Conservation (phyloP, 2,329 filamentous ascomycete genomes). For the Curvularia sp. region DNA sequence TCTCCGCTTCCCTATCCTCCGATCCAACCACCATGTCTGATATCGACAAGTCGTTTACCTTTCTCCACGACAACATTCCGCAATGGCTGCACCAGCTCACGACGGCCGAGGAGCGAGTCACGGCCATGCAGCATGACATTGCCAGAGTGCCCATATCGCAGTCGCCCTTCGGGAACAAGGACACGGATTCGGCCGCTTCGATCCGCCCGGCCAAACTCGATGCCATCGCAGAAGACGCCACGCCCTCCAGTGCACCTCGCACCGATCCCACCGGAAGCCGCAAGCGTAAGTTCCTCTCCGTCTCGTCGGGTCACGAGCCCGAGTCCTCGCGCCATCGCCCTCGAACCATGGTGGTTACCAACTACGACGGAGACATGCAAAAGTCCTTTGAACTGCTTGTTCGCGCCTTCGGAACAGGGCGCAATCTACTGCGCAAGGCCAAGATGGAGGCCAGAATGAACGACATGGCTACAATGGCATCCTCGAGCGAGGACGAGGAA, state of each 20-base stretch:
- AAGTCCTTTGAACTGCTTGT: constrained; percentile 82
- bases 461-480: constrained; percentile 49
- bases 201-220: constrained; percentile 38
- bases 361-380: constrained; percentile 89
- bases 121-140: constrained; percentile 45
- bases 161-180: constrained; percentile 40
- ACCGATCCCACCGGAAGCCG: constrained; percentile 30
- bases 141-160: constrained; percentile 36
- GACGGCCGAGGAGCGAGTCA: constrained; percentile 42
- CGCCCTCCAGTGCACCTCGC: constrained; percentile 23
- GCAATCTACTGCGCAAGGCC: constrained; percentile 85
- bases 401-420: constrained; percentile 77
- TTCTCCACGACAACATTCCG: constrained; percentile 48
- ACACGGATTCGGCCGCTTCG: constrained; percentile 49
- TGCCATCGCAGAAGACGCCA: constrained; percentile 30
- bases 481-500: constrained; percentile 36
- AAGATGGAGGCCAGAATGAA: constrained; percentile 81
- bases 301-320: constrained; percentile 49
- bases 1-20: constrained; percentile 6
- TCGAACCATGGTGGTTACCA: constrained; percentile 82
- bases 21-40: constrained; percentile 46
- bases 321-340: constrained; percentile 67
- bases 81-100: constrained; percentile 48
- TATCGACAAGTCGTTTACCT: constrained; percentile 48
- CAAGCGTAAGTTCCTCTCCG: constrained; percentile 56